Evolutionary conservation across 2,329 filamentous ascomycete genomes (phyloP), one percentile per base, ranked within the genome.

Genomic region (Alternaria gaisen): DNA sequence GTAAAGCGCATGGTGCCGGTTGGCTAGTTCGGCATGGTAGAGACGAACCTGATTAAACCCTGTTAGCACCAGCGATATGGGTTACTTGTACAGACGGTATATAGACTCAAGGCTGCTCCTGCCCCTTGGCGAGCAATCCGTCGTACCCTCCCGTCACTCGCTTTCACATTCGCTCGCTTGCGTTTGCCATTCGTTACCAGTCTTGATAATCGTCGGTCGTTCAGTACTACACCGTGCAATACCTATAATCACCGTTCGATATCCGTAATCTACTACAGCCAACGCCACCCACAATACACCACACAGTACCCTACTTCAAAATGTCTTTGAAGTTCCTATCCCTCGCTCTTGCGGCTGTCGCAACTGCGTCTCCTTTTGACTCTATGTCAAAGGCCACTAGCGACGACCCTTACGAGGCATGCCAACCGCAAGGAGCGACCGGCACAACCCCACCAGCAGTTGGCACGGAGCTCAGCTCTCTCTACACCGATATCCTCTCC

Each of bases 381-480:
- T 59, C 60, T 20, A 55, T 70, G 18, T 60, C 64, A 26, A 67
- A 72, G 47, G 65, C 66, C 26, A 58, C 56, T 24, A 76, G 71
- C 64, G 70, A 71, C 40, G 70, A 72, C 20, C 62, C 60, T 32
- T 80, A 77, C 68, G 69, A 71, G 53, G 68, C 72, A 40, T 80
- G 79, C 70, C 71, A 68, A 50, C 79, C 78, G 4, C 60, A 73
- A 32, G 77, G 77, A 55, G 77, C 78, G 32, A 73, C 73, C 16
- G 62, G 71, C 28, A 64, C 65, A 9, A 67, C 63, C 10, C 70
- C 75, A 18, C 79, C 79, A 7, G 55, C 67, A 4, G 58, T 80
- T 12, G 76, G 78, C 46, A 63, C 70, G 12, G 76, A 72, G 34
- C 63, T 80, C 10, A 74, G 73, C n/a, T 67, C 71, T 4, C 63